phyloP scores from a whole-genome alignment of 805 yeast genomes.

The Lipomyces spencermartinsiae region DNA sequence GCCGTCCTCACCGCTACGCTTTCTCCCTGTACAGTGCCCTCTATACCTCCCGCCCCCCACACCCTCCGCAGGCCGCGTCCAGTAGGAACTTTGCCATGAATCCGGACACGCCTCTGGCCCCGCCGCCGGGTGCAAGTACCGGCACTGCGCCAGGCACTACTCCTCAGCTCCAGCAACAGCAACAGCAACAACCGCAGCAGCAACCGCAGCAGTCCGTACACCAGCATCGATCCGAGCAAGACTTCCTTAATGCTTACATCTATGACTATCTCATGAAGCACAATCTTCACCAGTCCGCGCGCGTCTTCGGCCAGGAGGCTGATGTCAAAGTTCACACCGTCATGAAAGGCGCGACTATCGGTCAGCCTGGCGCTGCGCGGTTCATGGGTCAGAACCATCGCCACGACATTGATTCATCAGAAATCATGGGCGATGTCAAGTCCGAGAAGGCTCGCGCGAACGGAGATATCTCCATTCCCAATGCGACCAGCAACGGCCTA shows the following conservation, averaged over 20 bases:
- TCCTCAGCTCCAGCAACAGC: conserved; percentile 23
- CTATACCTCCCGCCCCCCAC: not conserved
- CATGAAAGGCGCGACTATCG: conserved; percentile 43
- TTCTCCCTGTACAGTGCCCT: not conserved
- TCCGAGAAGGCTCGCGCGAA: conserved; percentile 13
- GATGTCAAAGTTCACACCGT: conserved; percentile 57
- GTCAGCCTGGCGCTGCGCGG: conserved; percentile 44
- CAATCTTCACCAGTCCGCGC: conserved; percentile 73
- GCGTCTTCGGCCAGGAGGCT: conserved; percentile 76
- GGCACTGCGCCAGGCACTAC: conserved; percentile 21
- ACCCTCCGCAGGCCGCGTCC: conserved; percentile 9
- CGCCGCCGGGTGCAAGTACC: conserved; percentile 25
- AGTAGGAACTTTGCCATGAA: conserved; percentile 20
- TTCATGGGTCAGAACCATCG: not conserved
- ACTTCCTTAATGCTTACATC: conserved; percentile 73
- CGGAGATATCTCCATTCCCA: not conserved
- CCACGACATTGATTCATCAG: conserved; percentile 31
- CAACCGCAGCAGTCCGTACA: conserved; percentile 28
- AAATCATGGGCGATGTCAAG: conserved; percentile 11
- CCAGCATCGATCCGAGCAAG: conserved; percentile 36
- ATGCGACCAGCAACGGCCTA: not conserved
- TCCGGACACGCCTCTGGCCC: conserved; percentile 30
- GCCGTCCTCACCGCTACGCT: not conserved
- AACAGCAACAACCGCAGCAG: conserved; percentile 26
- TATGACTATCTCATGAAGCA: conserved; percentile 84